Percentiles rank a stretch among this genome's conserved stretches.
Conservation (phyloP, 306 rosid genomes). For the Rosa lucieae region DNA sequence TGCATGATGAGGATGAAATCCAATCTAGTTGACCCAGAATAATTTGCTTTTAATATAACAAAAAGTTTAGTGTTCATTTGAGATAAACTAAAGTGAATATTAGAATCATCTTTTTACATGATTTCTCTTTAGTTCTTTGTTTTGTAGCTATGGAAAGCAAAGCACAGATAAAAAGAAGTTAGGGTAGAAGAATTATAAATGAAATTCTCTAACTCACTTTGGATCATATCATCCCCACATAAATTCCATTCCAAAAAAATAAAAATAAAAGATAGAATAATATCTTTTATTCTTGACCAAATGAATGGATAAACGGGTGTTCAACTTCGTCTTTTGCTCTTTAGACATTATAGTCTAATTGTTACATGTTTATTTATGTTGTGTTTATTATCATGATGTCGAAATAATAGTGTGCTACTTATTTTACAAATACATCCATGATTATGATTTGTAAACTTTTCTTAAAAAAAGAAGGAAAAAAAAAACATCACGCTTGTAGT, state of each 20-base stretch:
- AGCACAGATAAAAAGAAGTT: not conserved
- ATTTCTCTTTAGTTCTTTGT: not conserved
- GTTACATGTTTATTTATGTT: too few relatives aligned
- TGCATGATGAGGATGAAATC: slow-evolving; percentile 24
- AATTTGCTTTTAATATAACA: slow-evolving; percentile 8
- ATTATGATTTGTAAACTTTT: too few relatives aligned
- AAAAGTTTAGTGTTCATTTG: slow-evolving; percentile 6
- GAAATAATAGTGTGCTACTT: too few relatives aligned
- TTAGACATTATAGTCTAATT: too few relatives aligned
- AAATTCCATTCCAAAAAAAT: not conserved
- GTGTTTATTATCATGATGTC: too few relatives aligned
- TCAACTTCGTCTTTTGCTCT: too few relatives aligned
- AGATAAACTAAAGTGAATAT: not conserved
- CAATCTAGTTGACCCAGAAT: slow-evolving; percentile 48
- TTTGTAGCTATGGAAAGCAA: slow-evolving; percentile 8
- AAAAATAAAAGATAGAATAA: not conserved
- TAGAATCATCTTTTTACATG: slow-evolving; percentile 5
- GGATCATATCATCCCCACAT: not conserved
- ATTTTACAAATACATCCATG: too few relatives aligned
- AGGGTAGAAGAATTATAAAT: not conserved
- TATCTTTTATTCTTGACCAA: not conserved
- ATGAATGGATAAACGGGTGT: too few relatives aligned
- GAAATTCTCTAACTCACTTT: not conserved
- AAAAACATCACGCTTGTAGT: too few relatives aligned
- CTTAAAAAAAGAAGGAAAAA: too few relatives aligned